A percentile compares a stretch with the other conserved stretches of the same genome.
These are phyloP conservation scores for Elongisporangium anandrum DNA, from an alignment of 352 stramenopile genomes.

Conservation along the genomic window DNA sequence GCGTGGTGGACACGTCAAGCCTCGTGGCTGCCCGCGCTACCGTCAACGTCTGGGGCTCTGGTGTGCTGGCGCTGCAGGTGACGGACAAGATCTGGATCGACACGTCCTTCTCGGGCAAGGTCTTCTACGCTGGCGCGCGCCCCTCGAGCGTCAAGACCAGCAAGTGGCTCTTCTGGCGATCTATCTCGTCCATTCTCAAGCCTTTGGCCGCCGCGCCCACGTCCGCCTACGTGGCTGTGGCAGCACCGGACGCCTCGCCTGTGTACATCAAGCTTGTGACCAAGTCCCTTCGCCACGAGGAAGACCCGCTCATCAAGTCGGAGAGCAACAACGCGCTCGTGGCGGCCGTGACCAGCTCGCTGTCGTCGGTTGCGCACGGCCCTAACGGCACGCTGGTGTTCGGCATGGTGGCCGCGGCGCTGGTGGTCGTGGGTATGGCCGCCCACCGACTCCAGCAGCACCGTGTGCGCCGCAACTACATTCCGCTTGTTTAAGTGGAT, in stretches of 20 bases:
- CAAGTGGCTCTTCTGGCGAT: conserved; percentile 53
- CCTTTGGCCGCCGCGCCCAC: conserved; percentile 26
- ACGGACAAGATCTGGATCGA: conserved; percentile 41
- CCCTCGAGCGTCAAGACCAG: conserved; percentile 39
- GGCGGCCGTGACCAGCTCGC: conserved; percentile 2
- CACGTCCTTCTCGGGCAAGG: conserved; percentile 46
- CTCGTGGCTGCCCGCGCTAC: conserved; percentile 29
- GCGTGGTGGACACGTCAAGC: conserved; percentile 22
- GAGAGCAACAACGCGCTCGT: conserved; percentile 1
- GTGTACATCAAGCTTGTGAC: conserved; percentile 13
- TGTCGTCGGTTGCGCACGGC: conserved; percentile 16
- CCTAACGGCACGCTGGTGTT: conserved; percentile 34
- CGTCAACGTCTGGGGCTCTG: conserved; percentile 44
- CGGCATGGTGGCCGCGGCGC: conserved; percentile 21
- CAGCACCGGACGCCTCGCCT: conserved; percentile 3
- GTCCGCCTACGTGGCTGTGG: conserved; percentile 18
- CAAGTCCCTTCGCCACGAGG: conserved; percentile 24
- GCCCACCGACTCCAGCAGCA: conserved; percentile 39
- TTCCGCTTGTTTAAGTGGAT: conserved; percentile 29
- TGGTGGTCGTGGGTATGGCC: conserved; percentile 34
- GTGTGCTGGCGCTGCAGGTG: conserved; percentile 41
- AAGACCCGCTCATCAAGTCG: conserved; percentile 10
- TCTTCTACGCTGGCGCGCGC: conserved; percentile 42
- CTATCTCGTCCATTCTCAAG: conserved; percentile 35
- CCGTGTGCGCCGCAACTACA: conserved; percentile 51